Evolutionary conservation across 2,329 filamentous ascomycete species (phyloP).

Genomic region (Fusarium brachygibbosum): DNA sequence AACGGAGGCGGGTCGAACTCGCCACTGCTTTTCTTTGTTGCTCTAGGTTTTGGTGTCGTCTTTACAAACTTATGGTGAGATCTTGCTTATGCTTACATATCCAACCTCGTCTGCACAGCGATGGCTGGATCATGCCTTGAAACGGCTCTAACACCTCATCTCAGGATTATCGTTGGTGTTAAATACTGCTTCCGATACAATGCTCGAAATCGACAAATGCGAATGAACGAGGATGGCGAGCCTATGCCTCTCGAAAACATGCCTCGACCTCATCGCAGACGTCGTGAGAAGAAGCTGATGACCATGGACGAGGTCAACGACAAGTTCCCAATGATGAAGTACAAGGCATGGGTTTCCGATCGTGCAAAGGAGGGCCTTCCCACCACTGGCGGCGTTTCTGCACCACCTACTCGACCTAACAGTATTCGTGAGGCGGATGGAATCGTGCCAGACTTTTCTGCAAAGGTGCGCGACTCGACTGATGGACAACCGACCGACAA

Average conservation of each 20-base stretch:
- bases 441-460: conserved; percentile 60
- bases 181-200: conserved; percentile 99
- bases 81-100: conserved; percentile 22
- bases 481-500: conserved; percentile 57
- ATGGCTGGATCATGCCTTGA: conserved; percentile 51
- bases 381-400: conserved; percentile 84
- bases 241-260: conserved; percentile 89
- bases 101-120: conserved; percentile 70
- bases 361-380: conserved; percentile 87
- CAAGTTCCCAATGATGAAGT: conserved; percentile 94
- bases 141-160: conserved; percentile 47
- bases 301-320: conserved; percentile 99
- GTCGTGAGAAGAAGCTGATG: conserved; percentile 98
- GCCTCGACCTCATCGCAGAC: conserved; percentile 84
- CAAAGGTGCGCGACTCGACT: conserved; percentile 61
- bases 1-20: conserved; percentile 56
- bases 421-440: conserved; percentile 79
- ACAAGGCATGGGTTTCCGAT: conserved; percentile 92
- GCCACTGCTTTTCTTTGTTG: conserved; percentile 83
- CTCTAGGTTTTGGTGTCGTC: conserved; percentile 95
- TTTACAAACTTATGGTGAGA: conserved; percentile 98
- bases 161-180: conserved; percentile 98
- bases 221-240: conserved; percentile 84
- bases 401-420: conserved; percentile 77
- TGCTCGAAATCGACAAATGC: conserved; percentile 86